Percentiles rank a stretch among this genome's conserved stretches.
Conservation (phyloP, 169 alveolate species). For the Plasmodium gonderi region DNA sequence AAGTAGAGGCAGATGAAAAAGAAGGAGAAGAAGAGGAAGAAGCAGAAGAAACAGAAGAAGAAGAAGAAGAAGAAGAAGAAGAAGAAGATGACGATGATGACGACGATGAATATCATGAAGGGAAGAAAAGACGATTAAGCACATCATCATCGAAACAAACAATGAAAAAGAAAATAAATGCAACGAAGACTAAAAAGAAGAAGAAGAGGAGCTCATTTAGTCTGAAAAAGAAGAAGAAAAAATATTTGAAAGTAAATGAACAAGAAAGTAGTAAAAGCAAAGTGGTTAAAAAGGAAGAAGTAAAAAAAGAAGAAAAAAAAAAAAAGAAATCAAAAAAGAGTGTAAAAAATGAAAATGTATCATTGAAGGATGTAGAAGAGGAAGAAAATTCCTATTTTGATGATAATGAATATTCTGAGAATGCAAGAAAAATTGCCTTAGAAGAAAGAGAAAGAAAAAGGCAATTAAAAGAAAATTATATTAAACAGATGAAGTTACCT, state of each 20-base stretch:
- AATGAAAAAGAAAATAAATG: not conserved
- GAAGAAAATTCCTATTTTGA: conserved; percentile 22
- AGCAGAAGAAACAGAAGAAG: not conserved
- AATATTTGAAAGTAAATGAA: not conserved
- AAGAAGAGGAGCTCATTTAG: not conserved
- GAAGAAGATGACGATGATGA: not conserved
- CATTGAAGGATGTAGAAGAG: not conserved
- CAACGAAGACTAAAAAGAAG: not conserved
- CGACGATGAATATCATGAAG: not conserved
- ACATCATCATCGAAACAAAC: not conserved
- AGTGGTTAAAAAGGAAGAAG: not conserved
- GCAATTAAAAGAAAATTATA: conserved; percentile 27
- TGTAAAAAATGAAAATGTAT: not conserved
- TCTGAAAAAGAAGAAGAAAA: not conserved
- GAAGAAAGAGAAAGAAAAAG: conserved; percentile 51
- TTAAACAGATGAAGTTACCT: conserved; percentile 47
- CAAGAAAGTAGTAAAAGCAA: not conserved
- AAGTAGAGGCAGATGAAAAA: not conserved
- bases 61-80: not conserved
- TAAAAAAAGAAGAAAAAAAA: not conserved
- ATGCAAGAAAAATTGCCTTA: conserved; percentile 10
- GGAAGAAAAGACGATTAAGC: not conserved
- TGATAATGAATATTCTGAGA: not conserved
- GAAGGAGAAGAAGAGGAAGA: not conserved
- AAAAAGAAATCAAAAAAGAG: not conserved